These are phyloP conservation scores for Auricularia sp. DNA, from an alignment of 768 basidiomycete genomes.

Conservation along the genomic window DNA sequence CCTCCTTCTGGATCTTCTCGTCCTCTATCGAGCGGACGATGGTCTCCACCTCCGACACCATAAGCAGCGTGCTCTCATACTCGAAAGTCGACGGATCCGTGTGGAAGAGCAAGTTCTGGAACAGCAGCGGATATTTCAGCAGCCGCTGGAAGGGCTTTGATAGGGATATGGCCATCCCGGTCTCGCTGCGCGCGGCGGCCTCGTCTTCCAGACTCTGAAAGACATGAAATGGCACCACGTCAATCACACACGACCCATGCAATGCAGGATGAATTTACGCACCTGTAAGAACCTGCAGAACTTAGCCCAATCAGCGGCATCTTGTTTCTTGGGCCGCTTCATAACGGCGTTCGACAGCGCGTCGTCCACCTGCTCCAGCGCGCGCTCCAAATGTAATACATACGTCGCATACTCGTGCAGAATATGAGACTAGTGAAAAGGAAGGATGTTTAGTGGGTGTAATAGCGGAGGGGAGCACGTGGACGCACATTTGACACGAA, in stretches of 20 bases:
- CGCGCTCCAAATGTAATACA: conserved; percentile 87
- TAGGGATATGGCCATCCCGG: conserved; percentile 86
- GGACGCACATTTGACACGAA: conserved; percentile 81
- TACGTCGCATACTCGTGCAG: conserved; percentile 90
- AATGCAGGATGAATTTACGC: background rate
- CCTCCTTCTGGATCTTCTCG: conserved; percentile 94
- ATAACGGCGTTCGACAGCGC: conserved; percentile 53
- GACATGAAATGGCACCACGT: background rate
- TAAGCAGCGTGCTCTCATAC: conserved; percentile 90
- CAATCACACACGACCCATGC: background rate
- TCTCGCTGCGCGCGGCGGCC: conserved; percentile 83
- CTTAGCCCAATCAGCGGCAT: conserved; percentile 67
- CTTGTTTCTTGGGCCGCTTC: conserved; percentile 77
- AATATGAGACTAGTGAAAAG: conserved; percentile 64
- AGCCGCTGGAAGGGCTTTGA: conserved; percentile 96
- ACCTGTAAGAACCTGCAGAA: conserved; percentile 60
- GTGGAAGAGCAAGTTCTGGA: conserved; percentile 94
- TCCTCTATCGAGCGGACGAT: conserved; percentile 97
- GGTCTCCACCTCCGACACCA: conserved; percentile 94
- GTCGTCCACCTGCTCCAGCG: conserved; percentile 78
- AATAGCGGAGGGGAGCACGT: background rate
- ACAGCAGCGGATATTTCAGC: conserved; percentile 92
- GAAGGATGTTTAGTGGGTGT: conserved; percentile 6
- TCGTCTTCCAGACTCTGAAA: conserved; percentile 55
- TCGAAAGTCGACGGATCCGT: conserved; percentile 96